Conservation (phyloP, 495 filamentous ascomycete genomes). For the Penicillium manginii region DNA sequence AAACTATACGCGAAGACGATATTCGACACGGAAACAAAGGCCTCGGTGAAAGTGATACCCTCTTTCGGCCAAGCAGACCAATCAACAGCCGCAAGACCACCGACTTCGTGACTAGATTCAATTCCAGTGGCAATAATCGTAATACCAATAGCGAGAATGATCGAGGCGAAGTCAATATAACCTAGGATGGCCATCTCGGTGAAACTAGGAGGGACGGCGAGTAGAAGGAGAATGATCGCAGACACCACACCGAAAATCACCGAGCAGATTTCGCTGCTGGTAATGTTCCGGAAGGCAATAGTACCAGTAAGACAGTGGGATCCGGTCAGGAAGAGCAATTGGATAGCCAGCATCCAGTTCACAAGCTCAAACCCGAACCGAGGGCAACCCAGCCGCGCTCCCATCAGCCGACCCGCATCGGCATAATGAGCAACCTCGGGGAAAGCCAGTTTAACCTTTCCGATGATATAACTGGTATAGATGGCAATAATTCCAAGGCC, state of each 20-base stretch:
- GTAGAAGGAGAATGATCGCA: constrained; percentile 56
- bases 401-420: constrained; percentile 61
- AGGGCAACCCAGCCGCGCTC: constrained; percentile 14
- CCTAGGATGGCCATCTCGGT: constrained; percentile 55
- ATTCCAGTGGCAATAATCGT: constrained; percentile 66
- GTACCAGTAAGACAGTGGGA: constrained; percentile 70
- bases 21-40: constrained; percentile 63
- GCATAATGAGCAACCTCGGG: constrained; percentile 64
- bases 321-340: constrained; percentile 66
- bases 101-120: constrained; percentile 31
- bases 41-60: constrained; percentile 27
- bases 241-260: constrained; percentile 63
- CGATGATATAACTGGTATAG: constrained; percentile 65
- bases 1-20: constrained; percentile 65
- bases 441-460: constrained; percentile 65
- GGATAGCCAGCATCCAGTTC: constrained; percentile 56
- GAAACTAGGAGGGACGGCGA: constrained; percentile 59
- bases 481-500: constrained; percentile 36
- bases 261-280: constrained; percentile 59
- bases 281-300: constrained; percentile 64
- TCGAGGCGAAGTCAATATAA: constrained; percentile 39
- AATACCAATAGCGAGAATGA: constrained; percentile 60
- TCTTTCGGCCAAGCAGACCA: constrained; percentile 33
- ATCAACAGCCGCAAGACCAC: constrained; percentile 27
- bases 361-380: constrained; percentile 58